Conservation (phyloP, 2,329 filamentous ascomycete genomes). For the Tolypocladium paradoxum region DNA sequence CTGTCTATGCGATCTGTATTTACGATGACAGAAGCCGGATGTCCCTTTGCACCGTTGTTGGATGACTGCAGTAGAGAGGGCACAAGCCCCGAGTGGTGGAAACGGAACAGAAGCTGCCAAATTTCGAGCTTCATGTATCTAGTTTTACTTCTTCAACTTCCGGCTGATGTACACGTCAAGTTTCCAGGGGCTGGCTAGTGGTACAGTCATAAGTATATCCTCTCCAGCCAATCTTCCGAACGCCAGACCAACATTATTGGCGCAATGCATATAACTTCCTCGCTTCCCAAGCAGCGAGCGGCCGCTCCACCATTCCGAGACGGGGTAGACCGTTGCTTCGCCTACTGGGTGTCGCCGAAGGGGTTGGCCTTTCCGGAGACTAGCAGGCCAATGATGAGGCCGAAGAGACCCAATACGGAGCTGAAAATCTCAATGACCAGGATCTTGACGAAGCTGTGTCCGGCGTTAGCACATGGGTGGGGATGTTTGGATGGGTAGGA, state of each 20-base stretch:
- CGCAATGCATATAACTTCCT: conserved; percentile 19
- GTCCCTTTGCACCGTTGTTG: neutral
- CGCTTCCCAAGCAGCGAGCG: neutral
- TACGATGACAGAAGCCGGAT: neutral
- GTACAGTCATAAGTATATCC: conserved; percentile 22
- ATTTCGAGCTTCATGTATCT: neutral
- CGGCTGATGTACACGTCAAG: conserved; percentile 22
- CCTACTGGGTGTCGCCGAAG: conserved; percentile 8
- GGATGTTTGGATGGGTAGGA: neutral
- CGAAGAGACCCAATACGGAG: conserved; percentile 91
- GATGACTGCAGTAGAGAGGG: neutral
- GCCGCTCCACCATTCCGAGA: neutral
- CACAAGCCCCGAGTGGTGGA: neutral
- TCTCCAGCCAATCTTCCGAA: conserved; percentile 27
- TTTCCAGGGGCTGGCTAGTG: conserved; percentile 17
- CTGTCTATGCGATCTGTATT: too few relatives aligned
- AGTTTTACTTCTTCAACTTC: conserved; percentile 3
- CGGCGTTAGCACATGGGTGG: conserved; percentile 10
- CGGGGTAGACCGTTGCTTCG: neutral
- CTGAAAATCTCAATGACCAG: conserved; percentile 99
- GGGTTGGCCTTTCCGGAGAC: conserved; percentile 66
- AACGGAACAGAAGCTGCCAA: too few relatives aligned
- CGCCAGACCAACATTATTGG: conserved; percentile 27
- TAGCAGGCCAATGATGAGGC: conserved; percentile 86
- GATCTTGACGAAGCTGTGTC: conserved; percentile 84